These are phyloP conservation scores for Penicillium sp. DNA, from an alignment of 2,329 filamentous ascomycete species.

Conservation along the genomic window DNA sequence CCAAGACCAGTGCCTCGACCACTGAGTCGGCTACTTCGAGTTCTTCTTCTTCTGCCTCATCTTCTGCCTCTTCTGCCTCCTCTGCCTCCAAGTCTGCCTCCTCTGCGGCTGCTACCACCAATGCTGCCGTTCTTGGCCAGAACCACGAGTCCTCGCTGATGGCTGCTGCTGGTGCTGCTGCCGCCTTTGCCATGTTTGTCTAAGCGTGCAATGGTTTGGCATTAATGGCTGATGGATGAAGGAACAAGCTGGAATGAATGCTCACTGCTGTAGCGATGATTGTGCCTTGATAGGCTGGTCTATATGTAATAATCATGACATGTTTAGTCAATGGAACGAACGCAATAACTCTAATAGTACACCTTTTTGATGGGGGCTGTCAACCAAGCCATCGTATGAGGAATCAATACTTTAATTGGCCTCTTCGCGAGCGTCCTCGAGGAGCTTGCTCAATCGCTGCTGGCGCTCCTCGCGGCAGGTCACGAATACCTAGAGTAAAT, in stretches of 20 bases:
- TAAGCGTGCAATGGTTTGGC: conserved; percentile 16
- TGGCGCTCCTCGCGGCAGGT: conserved; percentile 45
- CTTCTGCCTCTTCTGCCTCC: conserved; percentile 5
- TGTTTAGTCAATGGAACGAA: conserved; percentile 6
- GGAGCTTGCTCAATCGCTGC: conserved; percentile 31
- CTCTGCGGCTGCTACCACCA: conserved; percentile 34
- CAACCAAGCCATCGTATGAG: conserved; percentile 5
- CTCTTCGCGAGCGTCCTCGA: conserved; percentile 27
- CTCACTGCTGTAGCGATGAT: neutral
- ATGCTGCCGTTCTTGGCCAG: conserved; percentile 28
- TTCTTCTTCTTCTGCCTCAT: conserved; percentile 9
- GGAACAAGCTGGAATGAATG: neutral
- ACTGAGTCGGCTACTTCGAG: neutral
- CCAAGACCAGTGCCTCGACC: neutral
- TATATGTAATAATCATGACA: conserved; percentile 13
- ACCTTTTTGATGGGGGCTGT: neutral
- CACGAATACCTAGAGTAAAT: conserved; percentile 34
- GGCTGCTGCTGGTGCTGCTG: conserved; percentile 37
- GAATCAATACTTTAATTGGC: neutral
- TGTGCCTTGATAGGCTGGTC: conserved; percentile 1
- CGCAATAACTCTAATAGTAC: conserved; percentile 7
- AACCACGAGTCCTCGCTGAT: conserved; percentile 32
- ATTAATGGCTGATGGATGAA: neutral
- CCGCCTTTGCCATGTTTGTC: conserved; percentile 35
- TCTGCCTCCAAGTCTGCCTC: conserved; percentile 13